Conservation (phyloP, 2,329 filamentous ascomycete species). For the Fonsecaea erecta region DNA sequence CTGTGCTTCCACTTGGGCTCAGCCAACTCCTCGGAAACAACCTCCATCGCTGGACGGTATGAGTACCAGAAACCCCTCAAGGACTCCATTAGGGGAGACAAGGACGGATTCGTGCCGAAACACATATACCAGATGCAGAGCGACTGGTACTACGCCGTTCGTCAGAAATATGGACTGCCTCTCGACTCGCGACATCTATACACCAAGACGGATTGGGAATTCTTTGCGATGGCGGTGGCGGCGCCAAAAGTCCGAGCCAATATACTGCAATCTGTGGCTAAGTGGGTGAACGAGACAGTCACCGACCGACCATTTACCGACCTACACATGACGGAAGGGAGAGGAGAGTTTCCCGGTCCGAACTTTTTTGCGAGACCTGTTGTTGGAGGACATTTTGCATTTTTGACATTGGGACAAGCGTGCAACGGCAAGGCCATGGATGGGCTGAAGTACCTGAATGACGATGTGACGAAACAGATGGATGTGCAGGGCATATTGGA, state of each 20-base stretch:
- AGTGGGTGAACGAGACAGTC: slow-evolving; percentile 81
- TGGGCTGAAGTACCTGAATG: slow-evolving; percentile 57
- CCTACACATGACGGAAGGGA: slow-evolving; percentile 75
- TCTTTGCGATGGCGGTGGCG: slow-evolving; percentile 81
- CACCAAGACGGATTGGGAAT: slow-evolving; percentile 89
- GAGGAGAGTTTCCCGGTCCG: slow-evolving; percentile 73
- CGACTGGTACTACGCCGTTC: slow-evolving; percentile 76
- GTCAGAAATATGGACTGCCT: slow-evolving; percentile 81
- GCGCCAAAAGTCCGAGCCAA: slow-evolving; percentile 66
- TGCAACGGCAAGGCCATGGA: slow-evolving; percentile 71
- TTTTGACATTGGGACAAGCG: slow-evolving; percentile 77
- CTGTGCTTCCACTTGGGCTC: slow-evolving; percentile 73
- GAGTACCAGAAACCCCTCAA: slow-evolving; percentile 41
- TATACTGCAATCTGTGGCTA: slow-evolving; percentile 74
- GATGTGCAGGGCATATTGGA: slow-evolving; percentile 33
- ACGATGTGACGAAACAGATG: slow-evolving; percentile 36
- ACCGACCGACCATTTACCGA: slow-evolving; percentile 81
- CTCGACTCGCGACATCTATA: slow-evolving; percentile 82
- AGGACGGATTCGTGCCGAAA: slow-evolving; percentile 69
- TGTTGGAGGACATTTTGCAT: slow-evolving; percentile 83
- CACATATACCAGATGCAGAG: slow-evolving; percentile 79
- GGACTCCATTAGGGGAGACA: slow-evolving; percentile 40
- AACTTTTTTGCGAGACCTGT: slow-evolving; percentile 82
- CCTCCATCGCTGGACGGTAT: slow-evolving; percentile 32
- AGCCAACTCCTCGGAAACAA: slow-evolving; percentile 24